Conservation (phyloP, 352 stramenopile genomes). For the Pythium catenulatum region DNA sequence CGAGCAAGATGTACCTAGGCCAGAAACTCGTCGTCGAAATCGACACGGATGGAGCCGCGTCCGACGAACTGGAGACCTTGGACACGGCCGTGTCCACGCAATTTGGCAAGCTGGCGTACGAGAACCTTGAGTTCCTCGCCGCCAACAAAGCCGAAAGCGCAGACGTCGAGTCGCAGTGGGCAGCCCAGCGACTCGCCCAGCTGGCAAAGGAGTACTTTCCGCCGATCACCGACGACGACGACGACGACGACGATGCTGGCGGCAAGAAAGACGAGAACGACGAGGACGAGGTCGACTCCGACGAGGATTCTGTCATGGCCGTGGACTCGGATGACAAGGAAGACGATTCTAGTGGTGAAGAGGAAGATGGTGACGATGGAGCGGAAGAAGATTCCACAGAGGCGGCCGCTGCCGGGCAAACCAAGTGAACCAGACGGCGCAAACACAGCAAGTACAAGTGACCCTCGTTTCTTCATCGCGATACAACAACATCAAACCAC, state of each 20-base stretch:
- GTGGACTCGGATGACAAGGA: conserved; percentile 58
- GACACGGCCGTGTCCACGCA: conserved; percentile 69
- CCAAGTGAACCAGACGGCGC: too few species aligned
- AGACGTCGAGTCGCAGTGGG: conserved; percentile 79
- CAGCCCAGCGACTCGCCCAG: conserved; percentile 72
- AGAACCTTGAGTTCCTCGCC: conserved; percentile 82
- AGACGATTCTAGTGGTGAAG: conserved; percentile 18
- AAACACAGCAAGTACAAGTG: too few species aligned
- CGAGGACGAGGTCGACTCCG: conserved; percentile 48
- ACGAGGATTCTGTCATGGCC: conserved; percentile 65
- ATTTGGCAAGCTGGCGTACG: conserved; percentile 80
- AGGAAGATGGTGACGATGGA: not conserved
- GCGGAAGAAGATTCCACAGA: too few species aligned
- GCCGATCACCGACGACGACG: conserved; percentile 63
- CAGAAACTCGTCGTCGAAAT: conserved; percentile 88
- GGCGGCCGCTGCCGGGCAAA: too few species aligned
- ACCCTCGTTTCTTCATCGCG: too few species aligned
- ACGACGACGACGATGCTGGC: conserved; percentile 31
- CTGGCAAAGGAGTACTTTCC: conserved; percentile 86
- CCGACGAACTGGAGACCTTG: conserved; percentile 79
- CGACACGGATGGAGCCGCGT: conserved; percentile 63
- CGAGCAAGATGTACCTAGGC: conserved; percentile 83
- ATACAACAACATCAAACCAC: conserved; percentile 42
- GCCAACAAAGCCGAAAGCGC: conserved; percentile 75
- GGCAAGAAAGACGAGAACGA: conserved; percentile 24